These are phyloP conservation scores for Exophiala xenobiotica DNA, from an alignment of 2,329 filamentous ascomycete species.

Conservation along the genomic window DNA sequence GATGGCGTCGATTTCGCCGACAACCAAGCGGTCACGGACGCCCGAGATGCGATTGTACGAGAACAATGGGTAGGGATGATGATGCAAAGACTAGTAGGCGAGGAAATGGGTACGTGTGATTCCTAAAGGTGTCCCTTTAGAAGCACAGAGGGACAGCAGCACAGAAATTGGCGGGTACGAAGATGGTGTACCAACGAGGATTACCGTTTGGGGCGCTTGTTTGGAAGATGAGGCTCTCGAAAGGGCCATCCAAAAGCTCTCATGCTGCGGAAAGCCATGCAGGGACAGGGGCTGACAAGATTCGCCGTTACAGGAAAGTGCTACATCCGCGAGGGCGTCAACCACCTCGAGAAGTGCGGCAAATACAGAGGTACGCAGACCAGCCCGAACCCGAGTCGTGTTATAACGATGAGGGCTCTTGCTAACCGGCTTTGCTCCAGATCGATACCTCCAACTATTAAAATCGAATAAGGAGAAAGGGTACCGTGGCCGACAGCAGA, in stretches of 20 bases:
- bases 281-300: neutral
- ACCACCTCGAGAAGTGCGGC: constrained; percentile 68
- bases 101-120: constrained; percentile 65
- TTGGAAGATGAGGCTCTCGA: too few species aligned
- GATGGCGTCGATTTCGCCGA: constrained; percentile 67
- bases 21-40: constrained; percentile 62
- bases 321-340: constrained; percentile 62
- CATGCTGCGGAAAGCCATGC: neutral
- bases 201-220: too few species aligned
- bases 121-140: too few species aligned
- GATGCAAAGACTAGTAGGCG: constrained; percentile 65
- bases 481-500: constrained; percentile 64
- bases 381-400: neutral
- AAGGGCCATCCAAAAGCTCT: too few species aligned
- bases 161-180: neutral
- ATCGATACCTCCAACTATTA: constrained; percentile 64
- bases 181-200: neutral
- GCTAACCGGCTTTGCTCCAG: constrained; percentile 41
- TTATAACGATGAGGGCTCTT: neutral
- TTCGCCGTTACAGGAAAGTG: constrained; percentile 63
- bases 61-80: constrained; percentile 69
- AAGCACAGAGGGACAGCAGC: too few species aligned
- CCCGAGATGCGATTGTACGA: constrained; percentile 64
- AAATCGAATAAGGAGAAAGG: constrained; percentile 63
- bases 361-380: constrained; percentile 59